Percentiles rank a stretch among this genome's conserved stretches.
phyloP scores from a whole-genome alignment of 768 basidiomycete genomes.

The Leccinum disarticulatum region DNA sequence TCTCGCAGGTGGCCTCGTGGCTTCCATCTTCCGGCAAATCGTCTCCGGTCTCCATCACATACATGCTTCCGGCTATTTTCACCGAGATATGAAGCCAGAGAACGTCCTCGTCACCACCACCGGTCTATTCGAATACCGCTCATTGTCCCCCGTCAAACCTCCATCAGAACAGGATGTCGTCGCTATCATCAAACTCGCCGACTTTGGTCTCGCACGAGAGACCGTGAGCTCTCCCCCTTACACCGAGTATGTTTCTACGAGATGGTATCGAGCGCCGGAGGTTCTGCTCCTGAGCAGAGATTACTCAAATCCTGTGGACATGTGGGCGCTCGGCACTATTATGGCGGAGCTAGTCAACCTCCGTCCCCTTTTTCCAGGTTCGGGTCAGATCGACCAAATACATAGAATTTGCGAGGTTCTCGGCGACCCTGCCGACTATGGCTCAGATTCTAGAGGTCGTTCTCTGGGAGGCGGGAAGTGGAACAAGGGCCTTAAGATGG shows the following conservation, averaged over 20 bases:
- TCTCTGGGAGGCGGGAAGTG: constrained; percentile 85
- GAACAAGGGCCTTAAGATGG: constrained; percentile 84
- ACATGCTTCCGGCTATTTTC: constrained; percentile 91
- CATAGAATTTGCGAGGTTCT: constrained; percentile 88
- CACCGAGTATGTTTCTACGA: constrained; percentile 98
- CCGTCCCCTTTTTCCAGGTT: constrained; percentile 92
- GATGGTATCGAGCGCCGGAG: constrained; percentile 99
- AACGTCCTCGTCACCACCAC: constrained; percentile 98
- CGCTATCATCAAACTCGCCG: constrained; percentile 95
- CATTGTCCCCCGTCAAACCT: constrained; percentile 67
- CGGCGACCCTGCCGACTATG: constrained; percentile 89
- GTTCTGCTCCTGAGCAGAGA: constrained; percentile 88
- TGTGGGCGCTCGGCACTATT: constrained; percentile 99
- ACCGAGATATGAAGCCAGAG: constrained; percentile 99
- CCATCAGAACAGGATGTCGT: constrained; percentile 90
- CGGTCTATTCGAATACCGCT: constrained; percentile 87
- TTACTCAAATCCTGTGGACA: constrained; percentile 96
- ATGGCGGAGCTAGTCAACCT: constrained; percentile 96
- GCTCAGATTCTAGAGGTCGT: constrained; percentile 66
- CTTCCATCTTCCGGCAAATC: constrained; percentile 92
- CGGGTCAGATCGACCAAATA: constrained; percentile 91
- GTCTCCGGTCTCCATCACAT: constrained; percentile 90
- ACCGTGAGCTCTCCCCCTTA: constrained; percentile 88
- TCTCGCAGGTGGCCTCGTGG: constrained; percentile 94
- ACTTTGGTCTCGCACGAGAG: constrained; percentile 95